Percentiles rank a stretch among this genome's conserved stretches.
Evolutionary conservation across 208 protist genomes (phyloP).

Genomic region (Trypanosoma brucei): DNA sequence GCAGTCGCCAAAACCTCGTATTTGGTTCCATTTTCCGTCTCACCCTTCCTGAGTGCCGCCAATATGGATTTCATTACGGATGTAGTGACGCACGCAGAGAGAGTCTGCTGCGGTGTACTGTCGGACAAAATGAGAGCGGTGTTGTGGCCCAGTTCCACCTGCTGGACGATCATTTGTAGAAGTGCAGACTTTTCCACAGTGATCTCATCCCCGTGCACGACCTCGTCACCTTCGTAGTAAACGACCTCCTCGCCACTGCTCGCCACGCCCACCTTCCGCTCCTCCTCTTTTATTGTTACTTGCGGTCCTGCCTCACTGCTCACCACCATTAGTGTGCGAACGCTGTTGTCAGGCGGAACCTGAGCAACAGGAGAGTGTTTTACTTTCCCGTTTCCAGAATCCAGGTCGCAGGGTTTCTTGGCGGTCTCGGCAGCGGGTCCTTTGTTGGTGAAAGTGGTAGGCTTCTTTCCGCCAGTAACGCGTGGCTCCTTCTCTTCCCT

Average conservation of each 20-base stretch:
- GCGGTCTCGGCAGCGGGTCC: too few relatives aligned
- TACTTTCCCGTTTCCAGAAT: not conserved
- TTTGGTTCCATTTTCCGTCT: slow-evolving; percentile 19
- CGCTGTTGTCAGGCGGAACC: not conserved
- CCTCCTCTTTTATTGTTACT: slow-evolving; percentile 15
- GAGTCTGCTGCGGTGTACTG: slow-evolving; percentile 23
- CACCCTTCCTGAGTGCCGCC: slow-evolving; percentile 25
- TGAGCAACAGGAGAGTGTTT: not conserved
- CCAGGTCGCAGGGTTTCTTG: slow-evolving; percentile 2
- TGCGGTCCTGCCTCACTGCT: not conserved
- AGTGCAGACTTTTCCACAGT: slow-evolving; percentile 22
- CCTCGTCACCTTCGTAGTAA: slow-evolving; percentile 28
- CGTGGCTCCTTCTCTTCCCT: not conserved
- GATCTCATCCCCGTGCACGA: slow-evolving; percentile 3
- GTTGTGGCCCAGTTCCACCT: slow-evolving; percentile 55
- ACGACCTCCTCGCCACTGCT: slow-evolving; percentile 31
- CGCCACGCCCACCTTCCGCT: slow-evolving; percentile 17
- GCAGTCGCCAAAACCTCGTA: slow-evolving; percentile 31
- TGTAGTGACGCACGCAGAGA: slow-evolving; percentile 15
- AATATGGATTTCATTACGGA: slow-evolving; percentile 26
- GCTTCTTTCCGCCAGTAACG: not conserved
- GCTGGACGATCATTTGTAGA: slow-evolving; percentile 33
- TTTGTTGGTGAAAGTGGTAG: too few relatives aligned
- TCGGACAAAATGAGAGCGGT: slow-evolving; percentile 40
- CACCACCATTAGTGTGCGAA: slow-evolving; percentile 10